These are phyloP conservation scores for Oryza officinalis DNA, from an alignment of 176 grass and related monocot genomes.

Conservation along the genomic window DNA sequence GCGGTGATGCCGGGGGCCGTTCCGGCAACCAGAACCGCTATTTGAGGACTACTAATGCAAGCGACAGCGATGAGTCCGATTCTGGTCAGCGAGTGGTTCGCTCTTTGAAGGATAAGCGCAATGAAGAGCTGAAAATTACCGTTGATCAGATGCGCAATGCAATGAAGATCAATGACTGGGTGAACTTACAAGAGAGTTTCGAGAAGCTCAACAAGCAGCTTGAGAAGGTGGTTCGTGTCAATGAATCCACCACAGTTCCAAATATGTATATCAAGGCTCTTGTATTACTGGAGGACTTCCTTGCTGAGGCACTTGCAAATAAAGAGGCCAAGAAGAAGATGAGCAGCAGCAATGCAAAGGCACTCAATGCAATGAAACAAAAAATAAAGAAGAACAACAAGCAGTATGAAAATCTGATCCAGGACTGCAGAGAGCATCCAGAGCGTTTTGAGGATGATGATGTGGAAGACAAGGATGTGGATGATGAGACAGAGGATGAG, in stretches of 20 bases:
- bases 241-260: conserved; percentile 77
- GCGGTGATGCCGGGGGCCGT: conserved; percentile 21
- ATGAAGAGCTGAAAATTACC: conserved; percentile 84
- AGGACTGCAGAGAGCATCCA: conserved; percentile 63
- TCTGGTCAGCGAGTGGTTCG: conserved; percentile 65
- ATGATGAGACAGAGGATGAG: conserved; percentile 38
- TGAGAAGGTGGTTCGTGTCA: conserved; percentile 86
- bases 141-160: conserved; percentile 95
- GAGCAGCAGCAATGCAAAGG: conserved; percentile 93
- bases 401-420: conserved; percentile 78
- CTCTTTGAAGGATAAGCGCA: conserved; percentile 73
- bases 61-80: conserved; percentile 84
- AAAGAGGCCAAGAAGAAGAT: conserved; percentile 99
- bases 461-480: conserved; percentile 50
- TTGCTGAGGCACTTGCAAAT: conserved; percentile 82
- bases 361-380: conserved; percentile 83
- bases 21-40: conserved; percentile 47
- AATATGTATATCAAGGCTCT: conserved; percentile 85
- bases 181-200: conserved; percentile 85
- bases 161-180: conserved; percentile 98
- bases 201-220: conserved; percentile 98
- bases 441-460: conserved; percentile 63
- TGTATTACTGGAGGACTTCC: conserved; percentile 87
- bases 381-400: conserved; percentile 99
- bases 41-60: conserved; percentile 41